These are phyloP conservation scores for Alternaria gansuensis DNA, from an alignment of 2,329 filamentous ascomycete species.

Conservation along the genomic window DNA sequence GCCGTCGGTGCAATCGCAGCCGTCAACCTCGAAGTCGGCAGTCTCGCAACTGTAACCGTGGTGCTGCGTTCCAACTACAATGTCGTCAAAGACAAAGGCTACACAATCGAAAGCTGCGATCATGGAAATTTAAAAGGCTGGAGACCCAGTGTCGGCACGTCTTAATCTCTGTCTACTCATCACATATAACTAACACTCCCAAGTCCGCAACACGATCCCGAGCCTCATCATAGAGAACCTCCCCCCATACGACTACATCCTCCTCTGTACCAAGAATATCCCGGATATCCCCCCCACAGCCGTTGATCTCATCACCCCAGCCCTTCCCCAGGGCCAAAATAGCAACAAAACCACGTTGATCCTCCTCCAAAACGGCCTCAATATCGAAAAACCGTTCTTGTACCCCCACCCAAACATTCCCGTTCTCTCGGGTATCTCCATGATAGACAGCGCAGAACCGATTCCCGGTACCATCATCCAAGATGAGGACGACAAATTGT, in stretches of 20 bases:
- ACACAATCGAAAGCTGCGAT: constrained; percentile 64
- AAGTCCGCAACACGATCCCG: constrained; percentile 61
- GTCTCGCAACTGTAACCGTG: constrained; percentile 62
- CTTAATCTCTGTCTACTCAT: background rate
- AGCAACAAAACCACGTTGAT: constrained; percentile 62
- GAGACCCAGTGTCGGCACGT: constrained; percentile 58
- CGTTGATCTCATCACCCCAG: constrained; percentile 61
- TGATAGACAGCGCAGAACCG: constrained; percentile 63
- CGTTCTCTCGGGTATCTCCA: constrained; percentile 63
- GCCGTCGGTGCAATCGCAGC: constrained; percentile 67
- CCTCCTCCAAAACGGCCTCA: constrained; percentile 70
- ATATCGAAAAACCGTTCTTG: constrained; percentile 66
- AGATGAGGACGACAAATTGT: constrained; percentile 61
- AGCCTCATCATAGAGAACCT: constrained; percentile 51
- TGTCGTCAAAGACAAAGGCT: constrained; percentile 59
- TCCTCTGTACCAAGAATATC: constrained; percentile 68
- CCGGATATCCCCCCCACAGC: constrained; percentile 62
- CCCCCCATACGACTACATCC: constrained; percentile 63
- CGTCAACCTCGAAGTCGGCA: constrained; percentile 62
- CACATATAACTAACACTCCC: constrained; percentile 1
- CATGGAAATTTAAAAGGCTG: constrained; percentile 62
- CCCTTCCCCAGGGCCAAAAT: constrained; percentile 55
- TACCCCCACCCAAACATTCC: constrained; percentile 61
- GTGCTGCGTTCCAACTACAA: constrained; percentile 67
- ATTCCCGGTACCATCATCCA: constrained; percentile 61